Evolutionary conservation across 148 eudicot genomes (phyloP), one percentile per base, ranked within the genome.

Genomic region (Mesembryanthemum crystallinum): DNA sequence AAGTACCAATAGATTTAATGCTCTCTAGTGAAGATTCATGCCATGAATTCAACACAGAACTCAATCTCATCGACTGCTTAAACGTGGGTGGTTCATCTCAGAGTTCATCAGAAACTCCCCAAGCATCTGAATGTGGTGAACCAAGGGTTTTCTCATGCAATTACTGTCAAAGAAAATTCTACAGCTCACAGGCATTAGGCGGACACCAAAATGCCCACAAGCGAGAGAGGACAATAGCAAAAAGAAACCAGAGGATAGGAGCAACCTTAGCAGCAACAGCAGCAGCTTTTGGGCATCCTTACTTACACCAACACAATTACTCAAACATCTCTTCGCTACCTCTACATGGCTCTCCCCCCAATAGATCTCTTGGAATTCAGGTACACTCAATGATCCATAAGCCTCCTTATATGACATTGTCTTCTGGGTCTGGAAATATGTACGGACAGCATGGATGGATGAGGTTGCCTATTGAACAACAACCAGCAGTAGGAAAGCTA

Each of bases 201-300:
- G 97, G 97, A 17, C 97, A 92, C 77, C 97, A 92, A 64, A 92
- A 92, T 65, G 94, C 97, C 29, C 97, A 92, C 83, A 92, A 92
- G 74, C 83, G 88, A 73, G 97, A 92, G 78, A 81, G 97, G 58
- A 90, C 81, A 10, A 77, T 90, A 13, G 90, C 88, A 11, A 92
- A 88, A 67, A 73, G 91, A 71, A 84, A 86, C 74, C 85, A 82
- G 28, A 80, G 84, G 76, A 70, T 87, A 73, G 84, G 81, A 23
- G 83, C 86, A 15, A 76, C 81, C 70, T 63, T 82, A 49, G 83
- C 85, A 54, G 85, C 83, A 12, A 74, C 83, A 33, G 77, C 79
- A 24, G 83, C 82, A 27, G 82, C 77, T 43, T 81, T 83, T 33
- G 85, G 85, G 33, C 85, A 83, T 73, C 83, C 81, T 39, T 83